Evolutionary conservation across 352 stramenopile genomes (phyloP), one percentile per base, ranked within the genome.

Genomic region (Phytophthora rubi): DNA sequence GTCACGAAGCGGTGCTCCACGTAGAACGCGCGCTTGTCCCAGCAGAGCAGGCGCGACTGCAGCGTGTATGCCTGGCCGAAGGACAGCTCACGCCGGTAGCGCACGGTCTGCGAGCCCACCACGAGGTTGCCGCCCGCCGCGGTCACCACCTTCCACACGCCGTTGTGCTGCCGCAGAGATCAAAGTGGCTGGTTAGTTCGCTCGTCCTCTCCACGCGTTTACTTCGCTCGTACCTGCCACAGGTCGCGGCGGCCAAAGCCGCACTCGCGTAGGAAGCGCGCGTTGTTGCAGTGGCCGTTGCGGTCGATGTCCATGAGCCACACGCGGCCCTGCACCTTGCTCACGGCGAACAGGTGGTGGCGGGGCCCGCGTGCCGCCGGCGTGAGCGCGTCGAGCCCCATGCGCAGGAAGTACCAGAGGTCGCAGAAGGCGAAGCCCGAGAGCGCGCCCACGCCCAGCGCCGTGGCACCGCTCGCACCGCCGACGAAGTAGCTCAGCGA

Each of bases 231-330:
- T 82, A 96, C 89, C 80, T 94, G 83, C 89, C 89, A 96, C 39
- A 95, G 72, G 42, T 93, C 75, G 18, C 88, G 83, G 0, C 89
- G 82, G 0, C 83, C 89, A 52, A 94, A 94, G 49, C 86, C 86
- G 49, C 88, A 95, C 72, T 94, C 89, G n/a, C 89, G 85, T 49
- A 96, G 62, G 67, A 91, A 94, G 23, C 89, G 77, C 53, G 89
- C 85, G 42, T 96, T 96, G 70, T 95, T 96, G 72, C 74, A 96
- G 62, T 96, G 89, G 4, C 82, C 88, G 53, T 96, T 96, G 49
- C 89, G 88, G 62, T 96, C 89, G 45, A 96, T 89, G 48, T 95
- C 88, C 26, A 72, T 82, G 16, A 89, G 75, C 44, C 69, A 52
- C 9, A 96, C 70, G 33, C 82, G 74, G 0, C 82, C 85, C 2